Base-by-base conservation (phyloP, 176 grass and related monocot species). In the Carex parvula region DNA sequence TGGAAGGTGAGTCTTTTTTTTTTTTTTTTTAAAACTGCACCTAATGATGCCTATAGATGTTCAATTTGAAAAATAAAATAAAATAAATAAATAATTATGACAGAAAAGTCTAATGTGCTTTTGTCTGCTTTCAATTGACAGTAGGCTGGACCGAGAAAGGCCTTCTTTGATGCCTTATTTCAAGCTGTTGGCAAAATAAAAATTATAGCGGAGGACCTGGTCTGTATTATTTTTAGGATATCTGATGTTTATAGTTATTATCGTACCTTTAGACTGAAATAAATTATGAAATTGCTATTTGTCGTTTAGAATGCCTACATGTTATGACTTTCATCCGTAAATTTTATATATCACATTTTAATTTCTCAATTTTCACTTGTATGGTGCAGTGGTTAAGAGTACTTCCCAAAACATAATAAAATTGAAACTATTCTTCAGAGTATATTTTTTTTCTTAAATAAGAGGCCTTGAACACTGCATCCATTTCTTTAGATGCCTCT, bases 121-220 rank as follows among this genome's bases (percentile, higher is more conserved):
- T 56, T 77, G 48, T 54, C 13, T 32, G 8, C 37, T 82, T 89
- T 92, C 66, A 62, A 88, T 84, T 91, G 89, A 87, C 84, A 90
- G 90, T 98, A 98, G 95, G 95, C 90, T 94, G 95, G 95, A 94
- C 95, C 92, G 79, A 87, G 95, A 83, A 90, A 98, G 88, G 69
- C 86, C 33, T 98, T 98, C 84, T 98, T 98, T 89, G 87, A 98
- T 76, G 91, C 92, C 5, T 86, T 98, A 26, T 94, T 86, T 77
- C 86, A 89, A 84, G 90, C 95, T 75, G 95, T 98, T 70, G 91
- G 92, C 29, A 88, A 86, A 72, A 90, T 93, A 74, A 84, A 87
- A 69, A 94, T 98, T 85, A 94, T 98, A 71, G 95, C 95, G 2
- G 95, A 98, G 85, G 95, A 98, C 82, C 84, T 98, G 92, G 95